Evolutionary conservation across 176 grass and related monocot species (phyloP), one percentile per base, ranked within the genome.

Genomic region (Eremochloa ophiuroides): DNA sequence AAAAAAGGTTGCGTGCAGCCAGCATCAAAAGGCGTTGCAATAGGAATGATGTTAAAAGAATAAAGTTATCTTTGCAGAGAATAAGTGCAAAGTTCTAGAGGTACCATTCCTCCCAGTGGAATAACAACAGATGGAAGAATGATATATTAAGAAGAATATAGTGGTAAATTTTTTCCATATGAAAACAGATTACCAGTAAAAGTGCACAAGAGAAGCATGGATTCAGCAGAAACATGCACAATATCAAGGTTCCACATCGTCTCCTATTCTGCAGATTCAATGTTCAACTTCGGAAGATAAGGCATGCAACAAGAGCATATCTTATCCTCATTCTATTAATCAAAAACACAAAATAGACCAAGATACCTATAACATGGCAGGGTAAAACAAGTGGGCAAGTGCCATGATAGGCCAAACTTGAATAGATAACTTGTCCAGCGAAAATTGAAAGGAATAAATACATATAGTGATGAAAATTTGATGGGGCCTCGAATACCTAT

Each of bases 51-150:
- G 37, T 60, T 60, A 46, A 68, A 35, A 86, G 84, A 86, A 81
- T 75, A 86, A 86, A 86, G 20, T 38, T 56, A 9, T 42, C 69
- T 67, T 75, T 68, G 14, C 47, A 81, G 70, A 75, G 70, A 81
- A 75, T 75, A 86, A 81, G 47, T 81, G 77, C 84, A 35, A 86
- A 85, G 60, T 67, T 80, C 35, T 67, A 29, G 34, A 67, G 20
- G 22, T 47, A 86, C 28, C 84, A 81, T 81, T 81, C 77, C 28
- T 70, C 60, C 71, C 38, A 15, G 16, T 81, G 38, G 78, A 81
- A 86, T 66, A 80, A 74, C 28, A 66, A 59, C 6, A 44, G 22
- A 17, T 60, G 38, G 29, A 39, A 44, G 39, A 69, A 75, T 47
- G 15, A 69, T 37, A 81, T 38, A 46, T 62, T 37, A 76, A 68